Evolutionary conservation across 1,139 yeast genomes (phyloP), one percentile per base, ranked within the genome.

Genomic region (Saccharomyces hybrid): DNA sequence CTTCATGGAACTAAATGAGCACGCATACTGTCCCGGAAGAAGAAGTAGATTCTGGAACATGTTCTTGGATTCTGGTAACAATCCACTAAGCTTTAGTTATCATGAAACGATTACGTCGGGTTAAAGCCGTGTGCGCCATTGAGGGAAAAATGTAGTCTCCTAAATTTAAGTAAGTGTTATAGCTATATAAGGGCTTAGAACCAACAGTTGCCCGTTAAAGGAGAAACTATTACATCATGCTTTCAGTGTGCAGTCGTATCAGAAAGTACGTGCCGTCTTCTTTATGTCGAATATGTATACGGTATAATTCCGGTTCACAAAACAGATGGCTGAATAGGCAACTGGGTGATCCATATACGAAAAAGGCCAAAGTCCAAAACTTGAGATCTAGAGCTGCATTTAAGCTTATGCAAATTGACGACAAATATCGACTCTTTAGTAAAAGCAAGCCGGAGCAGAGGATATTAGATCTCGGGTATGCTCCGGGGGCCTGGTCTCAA

Each of bases 401-500:
- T 73, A 93, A 93, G 67, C 74, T 93, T 47, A 68, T 83, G 21
- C 89, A 86, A 66, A 76, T 93, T 34, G 83, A 90, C 67, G 75
- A 82, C 31, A 82, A 79, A 64, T 86, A 77, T 70, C 72, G 75
- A 29, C 59, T 93, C 2, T 83, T 93, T 68, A 73, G 73, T 54
- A 75, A 79, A 6, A 75, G 55, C 5, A 52, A 48, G 19, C 29
- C 55, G 8, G 12, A 38, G 3, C 75, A 73, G 62, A 82, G 85
- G 54, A 86, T 93, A 0, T 82, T 93, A 3, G 99, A 93, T 71
- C 75, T 93, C 52, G 99, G 99, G 1, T 93, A 79, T 68, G 96
- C 96, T 0, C 99, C 99, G 0, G 99, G 99, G 0, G 91, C 96
- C 38, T 93, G 99, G 99, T 79, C 91, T 11, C 88, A 84, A 61